Base-by-base conservation (phyloP, 306 rosid genomes). In the Astragalus glycyphyllos region DNA sequence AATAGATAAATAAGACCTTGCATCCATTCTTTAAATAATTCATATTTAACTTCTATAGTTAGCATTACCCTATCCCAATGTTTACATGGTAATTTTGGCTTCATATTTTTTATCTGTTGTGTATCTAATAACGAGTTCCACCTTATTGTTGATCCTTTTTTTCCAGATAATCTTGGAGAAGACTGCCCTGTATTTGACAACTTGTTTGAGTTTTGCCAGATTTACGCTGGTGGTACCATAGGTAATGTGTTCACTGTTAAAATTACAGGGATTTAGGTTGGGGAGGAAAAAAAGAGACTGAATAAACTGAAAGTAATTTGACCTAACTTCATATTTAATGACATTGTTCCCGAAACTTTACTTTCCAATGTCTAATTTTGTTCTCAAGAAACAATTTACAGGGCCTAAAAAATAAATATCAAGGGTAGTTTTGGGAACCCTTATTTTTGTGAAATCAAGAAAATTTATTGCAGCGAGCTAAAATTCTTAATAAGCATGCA, bases 101-200 rank as follows among this genome's bases (percentile, higher is more conserved):
- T 63, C 3, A 15, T 69, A 69, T 69, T 40, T 55, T 45, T 53
- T 38, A 16, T 61, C 59, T 62, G 7, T 44, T 20, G 34, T 68
- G 65, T 47, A 69, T 26, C 74, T 73, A 61, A 51, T 61, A 61
- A 41, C 51, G 41, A 47, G 62, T 49, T 64, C 44, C 26, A 17
- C 70, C 56, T n/a, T 72, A 32, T 15, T 10, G 34, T 61, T 75
- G 58, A 12, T 77, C n/a, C 61, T 56, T 56, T 10, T 71, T n/a
- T 59, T 12, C 47, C 89, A 94, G 99, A 89, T 89, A 94, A 94
- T 73, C 99, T 94, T 60, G 97, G 96, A 77, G 99, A 94, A 88
- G 97, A 94, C 74, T 94, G 99, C 80, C 99, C 99, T 7, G 97
- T 94, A 48, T 91, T 94, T 72, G 96, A 94, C 72, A 87, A 94